Evolutionary conservation across 306 rosid species (phyloP), one percentile per base, ranked within the genome.

Genomic region (Calophaca sinica): DNA sequence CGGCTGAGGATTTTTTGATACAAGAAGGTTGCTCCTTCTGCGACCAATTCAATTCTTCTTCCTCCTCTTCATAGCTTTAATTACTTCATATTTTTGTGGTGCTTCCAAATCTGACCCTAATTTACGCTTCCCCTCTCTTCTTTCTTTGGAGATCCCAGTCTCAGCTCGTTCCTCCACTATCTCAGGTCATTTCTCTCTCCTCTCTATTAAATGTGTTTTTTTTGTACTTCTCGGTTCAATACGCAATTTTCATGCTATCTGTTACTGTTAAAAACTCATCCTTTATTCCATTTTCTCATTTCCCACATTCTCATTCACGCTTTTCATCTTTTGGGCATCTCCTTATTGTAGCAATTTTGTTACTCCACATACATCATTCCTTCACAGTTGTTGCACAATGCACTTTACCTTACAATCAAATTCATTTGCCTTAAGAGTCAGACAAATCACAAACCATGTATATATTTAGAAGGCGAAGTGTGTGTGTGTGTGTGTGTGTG

Each of bases 241-340:
- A 3, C 8, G 5, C 76, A 9, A 50, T 60, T 44, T 60, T 48
- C 1, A 5, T 5, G 31, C 39, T 49, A 6, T 61, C 28, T 35
- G 11, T 10, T 12, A 14, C 32, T n/a, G 7, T 9, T 3, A 28
- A 81, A 81, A 63, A 28, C 55, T 9, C 64, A 7, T 28, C 11
- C 65, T 80, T 68, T 80, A 50, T 6, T 39, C 10, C 26, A 2
- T 0, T 70, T 4, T 13, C 10, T 8, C 73, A 6, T 61, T 60
- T 28, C 49, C 45, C 61, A 4, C 62, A 45, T 53, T 69, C 46
- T 62, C 11, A 26, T 68, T 9, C 3, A 61, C 10, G 20, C 2
- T 70, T 76, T 70, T 6, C 51, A 41, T 54, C 62, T 61, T 75
- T 55, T 81, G 77, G 84, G 80, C 13, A 50, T 80, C 38, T 50